phyloP scores from a whole-genome alignment of 345 rosid genomes.

The Theobroma cacao region DNA sequence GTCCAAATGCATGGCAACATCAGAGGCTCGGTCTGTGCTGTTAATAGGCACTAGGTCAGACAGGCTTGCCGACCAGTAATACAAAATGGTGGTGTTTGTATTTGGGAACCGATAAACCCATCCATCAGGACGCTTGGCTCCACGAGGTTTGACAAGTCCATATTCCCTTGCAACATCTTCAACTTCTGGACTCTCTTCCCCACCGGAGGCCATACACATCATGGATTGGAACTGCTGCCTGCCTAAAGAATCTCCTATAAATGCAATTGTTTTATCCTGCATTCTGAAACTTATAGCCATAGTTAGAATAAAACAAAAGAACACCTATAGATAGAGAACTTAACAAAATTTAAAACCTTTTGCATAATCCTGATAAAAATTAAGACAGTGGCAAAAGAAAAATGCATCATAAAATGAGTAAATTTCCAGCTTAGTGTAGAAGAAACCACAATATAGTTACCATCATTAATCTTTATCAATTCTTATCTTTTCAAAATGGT shows the following conservation, averaged over 20 bases:
- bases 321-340: neutral
- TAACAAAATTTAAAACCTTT: neutral
- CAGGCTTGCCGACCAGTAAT: slow-evolving; percentile 71
- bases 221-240: slow-evolving; percentile 76
- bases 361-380: neutral
- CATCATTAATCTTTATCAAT: neutral
- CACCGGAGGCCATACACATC: slow-evolving; percentile 79
- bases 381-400: neutral
- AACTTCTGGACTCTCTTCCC: slow-evolving; percentile 48
- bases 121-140: slow-evolving; percentile 65
- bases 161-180: slow-evolving; percentile 60
- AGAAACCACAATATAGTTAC: neutral
- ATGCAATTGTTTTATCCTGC: slow-evolving; percentile 80
- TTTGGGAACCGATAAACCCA: slow-evolving; percentile 60
- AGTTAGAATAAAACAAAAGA: neutral
- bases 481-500: neutral
- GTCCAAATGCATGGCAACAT: slow-evolving; percentile 73
- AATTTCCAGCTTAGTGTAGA: neutral
- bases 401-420: neutral
- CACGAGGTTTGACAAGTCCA: slow-evolving; percentile 48
- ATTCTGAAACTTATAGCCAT: slow-evolving; percentile 38
- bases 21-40: slow-evolving; percentile 23
- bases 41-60: slow-evolving; percentile 53
- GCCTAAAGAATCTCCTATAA: slow-evolving; percentile 81
- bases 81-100: slow-evolving; percentile 72